phyloP scores from a whole-genome alignment of 495 filamentous ascomycete genomes.

The Lophiostoma macrostomum region DNA sequence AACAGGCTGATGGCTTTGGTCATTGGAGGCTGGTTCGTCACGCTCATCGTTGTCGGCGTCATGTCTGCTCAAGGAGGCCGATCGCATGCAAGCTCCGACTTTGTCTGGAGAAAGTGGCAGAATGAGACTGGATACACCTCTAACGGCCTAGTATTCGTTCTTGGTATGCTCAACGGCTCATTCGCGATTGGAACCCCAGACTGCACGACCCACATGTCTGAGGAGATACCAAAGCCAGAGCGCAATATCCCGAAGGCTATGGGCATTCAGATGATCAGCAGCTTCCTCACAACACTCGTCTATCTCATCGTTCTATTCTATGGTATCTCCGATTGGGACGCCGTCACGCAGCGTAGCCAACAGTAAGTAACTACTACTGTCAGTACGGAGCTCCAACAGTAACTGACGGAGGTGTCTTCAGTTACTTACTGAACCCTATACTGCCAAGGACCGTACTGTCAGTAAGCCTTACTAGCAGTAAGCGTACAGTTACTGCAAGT shows the following conservation, averaged over 20 bases:
- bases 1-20: slow-evolving; percentile 60
- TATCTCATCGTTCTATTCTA: slow-evolving; percentile 73
- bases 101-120: slow-evolving; percentile 36
- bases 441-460: too few species aligned
- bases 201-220: slow-evolving; percentile 67
- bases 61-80: slow-evolving; percentile 56
- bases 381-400: too few species aligned
- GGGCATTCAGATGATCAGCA: slow-evolving; percentile 44
- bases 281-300: slow-evolving; percentile 64
- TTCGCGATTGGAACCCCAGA: slow-evolving; percentile 80
- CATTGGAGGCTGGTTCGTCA: slow-evolving; percentile 64
- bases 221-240: slow-evolving; percentile 68
- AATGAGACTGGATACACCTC: slow-evolving; percentile 62
- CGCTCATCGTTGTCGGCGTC: slow-evolving; percentile 66
- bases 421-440: too few species aligned
- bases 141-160: slow-evolving; percentile 69
- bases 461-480: too few species aligned
- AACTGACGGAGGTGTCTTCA: too few species aligned
- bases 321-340: slow-evolving; percentile 60
- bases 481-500: too few species aligned
- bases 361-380: too few species aligned
- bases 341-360: too few species aligned
- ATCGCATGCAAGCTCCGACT: slow-evolving; percentile 30
- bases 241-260: slow-evolving; percentile 57
- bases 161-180: slow-evolving; percentile 78